phyloP scores from a whole-genome alignment of 2,329 filamentous ascomycete species.

The Calonectria multiphialidica region DNA sequence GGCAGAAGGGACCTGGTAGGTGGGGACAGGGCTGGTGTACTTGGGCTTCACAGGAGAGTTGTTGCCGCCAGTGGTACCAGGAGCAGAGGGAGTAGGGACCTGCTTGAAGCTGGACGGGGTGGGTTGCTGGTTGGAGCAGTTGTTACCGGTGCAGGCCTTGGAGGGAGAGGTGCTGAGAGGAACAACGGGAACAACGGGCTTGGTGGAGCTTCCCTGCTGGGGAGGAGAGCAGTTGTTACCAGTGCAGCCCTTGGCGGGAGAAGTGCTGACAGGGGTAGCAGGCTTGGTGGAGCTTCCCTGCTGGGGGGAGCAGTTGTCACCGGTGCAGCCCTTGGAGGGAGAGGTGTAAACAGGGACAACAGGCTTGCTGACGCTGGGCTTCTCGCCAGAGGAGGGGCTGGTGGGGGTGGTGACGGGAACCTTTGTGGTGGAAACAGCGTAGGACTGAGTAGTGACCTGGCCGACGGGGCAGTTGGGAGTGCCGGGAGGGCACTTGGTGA shows the following conservation, averaged over 20 bases:
- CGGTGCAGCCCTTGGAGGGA: too few species aligned
- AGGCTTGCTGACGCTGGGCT: slow-evolving; percentile 47
- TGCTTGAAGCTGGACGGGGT: slow-evolving; percentile 18
- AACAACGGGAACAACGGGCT: slow-evolving; percentile 49
- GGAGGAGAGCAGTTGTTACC: too few species aligned
- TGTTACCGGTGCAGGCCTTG: too few species aligned
- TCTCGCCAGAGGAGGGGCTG: slow-evolving; percentile 44
- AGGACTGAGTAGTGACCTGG: slow-evolving; percentile 45
- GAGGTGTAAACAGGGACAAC: slow-evolving; percentile 44
- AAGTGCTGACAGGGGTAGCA: slow-evolving; percentile 3
- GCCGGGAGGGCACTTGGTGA: slow-evolving; percentile 34
- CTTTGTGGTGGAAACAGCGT: slow-evolving; percentile 47
- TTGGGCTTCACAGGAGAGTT: slow-evolving; percentile 16
- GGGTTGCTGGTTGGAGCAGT: background rate
- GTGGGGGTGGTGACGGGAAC: slow-evolving; percentile 47
- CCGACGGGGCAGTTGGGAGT: slow-evolving; percentile 42
- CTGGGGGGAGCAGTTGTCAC: too few species aligned
- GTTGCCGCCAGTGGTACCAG: background rate
- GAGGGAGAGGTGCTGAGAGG: slow-evolving; percentile 35
- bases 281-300: background rate
- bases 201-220: too few species aligned
- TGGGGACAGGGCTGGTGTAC: slow-evolving; percentile 20
- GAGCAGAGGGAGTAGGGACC: slow-evolving; percentile 9
- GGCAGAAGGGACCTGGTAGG: background rate
- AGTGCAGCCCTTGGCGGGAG: background rate